A percentile compares a stretch with the other conserved stretches of the same genome.
phyloP scores from a whole-genome alignment of 345 rosid species.

The Moringa oleifera region DNA sequence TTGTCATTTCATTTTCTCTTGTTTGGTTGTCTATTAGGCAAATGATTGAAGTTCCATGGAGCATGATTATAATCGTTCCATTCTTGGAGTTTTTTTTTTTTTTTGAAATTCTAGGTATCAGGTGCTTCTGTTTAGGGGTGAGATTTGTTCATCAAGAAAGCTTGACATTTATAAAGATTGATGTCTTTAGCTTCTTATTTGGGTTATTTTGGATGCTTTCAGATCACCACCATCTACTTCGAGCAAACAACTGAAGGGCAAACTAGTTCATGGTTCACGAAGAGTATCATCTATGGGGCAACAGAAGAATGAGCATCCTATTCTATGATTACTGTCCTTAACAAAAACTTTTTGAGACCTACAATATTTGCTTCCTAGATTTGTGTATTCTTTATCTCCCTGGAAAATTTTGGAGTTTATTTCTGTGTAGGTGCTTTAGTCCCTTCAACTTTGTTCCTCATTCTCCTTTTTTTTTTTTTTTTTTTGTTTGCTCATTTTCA shows the following conservation, averaged over 20 bases:
- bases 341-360: neutral
- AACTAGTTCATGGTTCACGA: slow-evolving; percentile 13
- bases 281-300: slow-evolving; percentile 13
- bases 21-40: neutral
- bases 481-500: no score
- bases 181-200: neutral
- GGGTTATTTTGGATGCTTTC: slow-evolving; percentile 5
- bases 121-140: no score
- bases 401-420: neutral
- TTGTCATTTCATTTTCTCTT: no score
- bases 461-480: no score
- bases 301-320: slow-evolving; percentile 23
- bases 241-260: slow-evolving; percentile 29
- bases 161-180: neutral
- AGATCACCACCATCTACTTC: slow-evolving; percentile 23
- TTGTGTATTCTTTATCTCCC: neutral
- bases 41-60: no score
- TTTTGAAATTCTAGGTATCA: no score
- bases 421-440: neutral
- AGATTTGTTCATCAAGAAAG: neutral
- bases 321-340: slow-evolving; percentile 3
- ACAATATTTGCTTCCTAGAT: neutral
- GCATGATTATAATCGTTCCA: no score
- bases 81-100: no score
- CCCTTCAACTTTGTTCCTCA: neutral